Evolutionary conservation across 345 rosid species (phyloP).

Genomic region (Camelina sativa): DNA sequence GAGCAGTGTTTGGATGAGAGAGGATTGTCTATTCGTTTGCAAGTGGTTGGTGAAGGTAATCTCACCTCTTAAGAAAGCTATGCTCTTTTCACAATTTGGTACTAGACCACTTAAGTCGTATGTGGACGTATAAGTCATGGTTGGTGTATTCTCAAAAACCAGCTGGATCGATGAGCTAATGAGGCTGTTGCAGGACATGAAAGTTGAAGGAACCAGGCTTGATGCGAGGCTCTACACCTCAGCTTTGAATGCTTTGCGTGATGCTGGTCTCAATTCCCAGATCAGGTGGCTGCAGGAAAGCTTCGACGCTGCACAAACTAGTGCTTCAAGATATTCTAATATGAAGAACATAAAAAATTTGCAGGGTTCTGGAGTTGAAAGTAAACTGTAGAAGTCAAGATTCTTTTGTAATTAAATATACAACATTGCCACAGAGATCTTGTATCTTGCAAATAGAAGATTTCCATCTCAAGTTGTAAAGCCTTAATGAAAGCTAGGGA

Average conservation of each 20-base stretch:
- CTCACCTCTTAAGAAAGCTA: no score
- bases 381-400: conserved; percentile 19
- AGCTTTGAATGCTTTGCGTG: conserved; percentile 73
- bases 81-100: no score
- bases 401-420: conserved; percentile 34
- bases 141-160: conserved; percentile 78
- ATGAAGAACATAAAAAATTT: conserved; percentile 7
- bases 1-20: no score
- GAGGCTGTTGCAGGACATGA: conserved; percentile 76
- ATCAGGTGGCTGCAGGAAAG: conserved; percentile 67
- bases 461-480: conserved; percentile 35
- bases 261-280: conserved; percentile 70
- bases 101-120: no score
- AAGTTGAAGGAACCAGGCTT: conserved; percentile 56
- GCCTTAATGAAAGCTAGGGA: not conserved
- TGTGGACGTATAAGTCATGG: conserved; percentile 45
- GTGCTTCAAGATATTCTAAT: conserved; percentile 21
- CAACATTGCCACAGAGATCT: conserved; percentile 12
- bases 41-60: no score
- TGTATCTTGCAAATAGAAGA: conserved; percentile 34
- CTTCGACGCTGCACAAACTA: conserved; percentile 49
- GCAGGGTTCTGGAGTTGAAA: conserved; percentile 20
- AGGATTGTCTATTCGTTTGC: no score
- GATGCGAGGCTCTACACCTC: conserved; percentile 73
- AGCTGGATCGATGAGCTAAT: conserved; percentile 67